Conservation (phyloP, 768 basidiomycete genomes). For the Dioszegia aurantiaca region DNA sequence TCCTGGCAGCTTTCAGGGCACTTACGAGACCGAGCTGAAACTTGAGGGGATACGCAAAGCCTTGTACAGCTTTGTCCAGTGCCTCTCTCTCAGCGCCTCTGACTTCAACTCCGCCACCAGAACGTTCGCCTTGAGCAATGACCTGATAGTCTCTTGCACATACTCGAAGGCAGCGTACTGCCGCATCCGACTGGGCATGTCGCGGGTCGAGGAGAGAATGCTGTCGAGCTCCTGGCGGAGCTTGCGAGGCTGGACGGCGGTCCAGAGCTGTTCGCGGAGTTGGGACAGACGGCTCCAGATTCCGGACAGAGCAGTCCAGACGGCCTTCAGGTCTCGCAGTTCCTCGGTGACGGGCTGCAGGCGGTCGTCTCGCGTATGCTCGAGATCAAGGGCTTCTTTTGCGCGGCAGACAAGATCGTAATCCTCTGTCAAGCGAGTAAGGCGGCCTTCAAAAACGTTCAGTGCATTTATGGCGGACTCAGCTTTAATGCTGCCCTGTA, state of each 20-base stretch:
- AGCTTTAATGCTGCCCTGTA: slow-evolving; percentile 93
- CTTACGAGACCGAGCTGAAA: slow-evolving; percentile 62
- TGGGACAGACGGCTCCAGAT: slow-evolving; percentile 93
- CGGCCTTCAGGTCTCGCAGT: slow-evolving; percentile 90
- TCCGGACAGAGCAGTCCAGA: slow-evolving; percentile 97
- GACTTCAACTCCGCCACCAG: slow-evolving; percentile 93
- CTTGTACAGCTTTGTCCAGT: slow-evolving; percentile 98
- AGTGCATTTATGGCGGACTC: slow-evolving; percentile 95
- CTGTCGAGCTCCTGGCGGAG: slow-evolving; percentile 88
- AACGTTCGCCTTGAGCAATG: slow-evolving; percentile 81
- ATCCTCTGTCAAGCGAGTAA: slow-evolving; percentile 85
- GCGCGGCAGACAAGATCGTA: slow-evolving; percentile 93
- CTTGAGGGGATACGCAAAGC: slow-evolving; percentile 70
- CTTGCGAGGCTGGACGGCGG: slow-evolving; percentile 89
- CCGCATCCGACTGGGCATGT: slow-evolving; percentile 98
- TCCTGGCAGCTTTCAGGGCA: slow-evolving; percentile 7
- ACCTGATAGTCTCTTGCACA: slow-evolving; percentile 84
- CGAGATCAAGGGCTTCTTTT: slow-evolving; percentile 94
- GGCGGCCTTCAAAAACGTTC: slow-evolving; percentile 87
- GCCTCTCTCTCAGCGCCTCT: slow-evolving; percentile 92
- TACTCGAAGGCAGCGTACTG: slow-evolving; percentile 99
- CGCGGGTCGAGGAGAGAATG: slow-evolving; percentile 88
- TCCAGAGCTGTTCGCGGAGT: slow-evolving; percentile 82
- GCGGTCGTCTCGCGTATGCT: slow-evolving; percentile 70
- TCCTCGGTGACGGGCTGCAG: slow-evolving; percentile 94